Evolutionary conservation across 2,329 filamentous ascomycete species (phyloP).

Genomic region (Diplodia mutila): DNA sequence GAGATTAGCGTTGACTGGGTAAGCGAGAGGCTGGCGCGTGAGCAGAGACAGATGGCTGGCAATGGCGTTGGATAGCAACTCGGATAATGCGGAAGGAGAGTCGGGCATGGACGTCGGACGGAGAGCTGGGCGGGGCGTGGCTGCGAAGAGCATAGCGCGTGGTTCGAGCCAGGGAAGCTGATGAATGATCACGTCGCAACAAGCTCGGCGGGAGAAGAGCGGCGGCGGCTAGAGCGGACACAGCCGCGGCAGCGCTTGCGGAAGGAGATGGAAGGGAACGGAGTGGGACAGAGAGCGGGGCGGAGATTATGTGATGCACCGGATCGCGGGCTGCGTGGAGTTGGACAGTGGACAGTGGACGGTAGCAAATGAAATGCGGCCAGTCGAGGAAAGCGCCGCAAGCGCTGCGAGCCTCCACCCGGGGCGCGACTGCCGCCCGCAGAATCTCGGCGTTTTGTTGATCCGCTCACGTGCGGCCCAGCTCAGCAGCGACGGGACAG

Average conservation of each 20-base stretch:
- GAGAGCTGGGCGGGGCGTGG: neutral
- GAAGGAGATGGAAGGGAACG: neutral
- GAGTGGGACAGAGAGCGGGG: conserved; percentile 11
- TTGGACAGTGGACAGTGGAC: too few relatives aligned
- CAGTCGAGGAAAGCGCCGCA: neutral
- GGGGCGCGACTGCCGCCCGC: neutral
- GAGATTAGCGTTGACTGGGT: neutral
- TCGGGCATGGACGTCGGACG: neutral
- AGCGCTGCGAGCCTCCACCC: neutral
- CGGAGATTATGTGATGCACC: conserved; percentile 6
- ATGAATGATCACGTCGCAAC: neutral
- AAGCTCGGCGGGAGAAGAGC: neutral
- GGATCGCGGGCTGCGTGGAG: too few relatives aligned
- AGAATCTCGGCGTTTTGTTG: conserved; percentile 16
- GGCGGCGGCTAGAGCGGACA: conserved; percentile 10
- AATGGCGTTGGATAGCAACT: neutral
- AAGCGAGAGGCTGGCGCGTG: neutral
- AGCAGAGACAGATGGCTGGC: neutral
- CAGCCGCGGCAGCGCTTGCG: neutral
- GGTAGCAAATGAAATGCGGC: neutral
- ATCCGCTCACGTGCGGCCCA: conserved; percentile 12
- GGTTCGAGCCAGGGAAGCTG: neutral
- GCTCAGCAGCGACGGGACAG: neutral
- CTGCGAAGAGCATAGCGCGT: neutral
- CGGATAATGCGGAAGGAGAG: neutral